Base-by-base conservation (phyloP, 2,329 filamentous ascomycete genomes). In the Hymenoscyphus linearis region DNA sequence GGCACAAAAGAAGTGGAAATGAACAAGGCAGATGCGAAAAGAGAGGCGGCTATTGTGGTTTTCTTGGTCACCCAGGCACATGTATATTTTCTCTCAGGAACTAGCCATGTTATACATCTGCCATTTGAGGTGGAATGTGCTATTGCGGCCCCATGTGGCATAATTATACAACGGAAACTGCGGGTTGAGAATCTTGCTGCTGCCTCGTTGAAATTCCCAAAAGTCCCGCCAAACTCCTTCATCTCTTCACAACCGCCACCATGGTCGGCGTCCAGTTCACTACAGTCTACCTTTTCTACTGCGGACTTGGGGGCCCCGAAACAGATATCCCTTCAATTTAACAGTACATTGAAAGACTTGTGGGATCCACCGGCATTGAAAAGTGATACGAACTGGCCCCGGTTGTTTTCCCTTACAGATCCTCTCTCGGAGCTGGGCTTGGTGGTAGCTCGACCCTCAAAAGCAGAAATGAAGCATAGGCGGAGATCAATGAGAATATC, bases 91-190 rank as follows among this genome's bases (percentile, higher is more conserved):
- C 82, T 98, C 40, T 85, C 89, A 1, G 93, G 93, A 22, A 87
- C 91, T 36, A 95, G 85, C 71, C 90, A 99, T 80, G 85, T 96
- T 62, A 82, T 98, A 55, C 91, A 96, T 73, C 85, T 99, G 71
- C 93, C 93, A 1, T 99, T 99, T 71, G 93, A 98, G 76, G 89
- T 97, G 50, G 91, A 96, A 72, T 85, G 85, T 58, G 92, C 90
- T 34, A 91, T 93, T 73, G 86, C 93, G 37, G 90, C 90, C 13
- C 89, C 92, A 5, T 81, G 85, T 35, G 95, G 95, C 27, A 82
- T 98, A 56, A 82, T 99, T 22, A 85, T 99, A 60, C 93, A 98
- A 75, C 83, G 93, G 63, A 96, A 89, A 72, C 79, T 87, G 50
- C 80, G 79, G 61, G 73, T 77, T 10, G 80, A 84, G 61, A 80